Conservation (phyloP, 495 filamentous ascomycete genomes). For the Amorphotheca resinae region DNA sequence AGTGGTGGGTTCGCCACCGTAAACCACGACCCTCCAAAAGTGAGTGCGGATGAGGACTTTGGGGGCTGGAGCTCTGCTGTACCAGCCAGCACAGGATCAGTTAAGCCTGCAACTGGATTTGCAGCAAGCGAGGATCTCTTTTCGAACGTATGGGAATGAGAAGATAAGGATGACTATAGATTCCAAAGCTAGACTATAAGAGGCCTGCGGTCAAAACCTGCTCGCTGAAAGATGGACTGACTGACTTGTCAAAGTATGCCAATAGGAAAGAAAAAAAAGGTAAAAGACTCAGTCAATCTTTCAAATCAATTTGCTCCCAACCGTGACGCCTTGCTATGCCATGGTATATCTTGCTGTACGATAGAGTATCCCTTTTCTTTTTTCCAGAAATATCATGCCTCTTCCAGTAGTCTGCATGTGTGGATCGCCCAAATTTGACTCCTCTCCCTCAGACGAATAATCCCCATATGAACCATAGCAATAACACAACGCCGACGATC, state of each 20-base stretch:
- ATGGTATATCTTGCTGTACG: constrained; percentile 9
- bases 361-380: constrained; percentile 11
- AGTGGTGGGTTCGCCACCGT: constrained; percentile 33
- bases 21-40: constrained; percentile 43
- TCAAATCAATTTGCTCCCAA: not conserved
- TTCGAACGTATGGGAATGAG: constrained; percentile 69
- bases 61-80: constrained; percentile 78
- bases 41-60: constrained; percentile 81
- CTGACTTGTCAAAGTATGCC: not conserved
- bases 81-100: constrained; percentile 33
- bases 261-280: not conserved
- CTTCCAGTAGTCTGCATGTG: too few relatives aligned
- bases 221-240: not conserved
- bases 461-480: constrained; percentile 59
- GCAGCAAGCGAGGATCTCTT: constrained; percentile 73
- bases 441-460: constrained; percentile 45
- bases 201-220: not conserved
- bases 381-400: not conserved
- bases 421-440: too few relatives aligned
- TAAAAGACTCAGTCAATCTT: not conserved
- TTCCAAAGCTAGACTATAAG: not conserved
- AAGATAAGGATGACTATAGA: not conserved
- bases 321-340: constrained; percentile 21
- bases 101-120: constrained; percentile 42
- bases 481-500: constrained; percentile 56